Evolutionary conservation across 225 moss, liverwort and hornwort genomes (phyloP).

Genomic region (Neckera pumila): DNA sequence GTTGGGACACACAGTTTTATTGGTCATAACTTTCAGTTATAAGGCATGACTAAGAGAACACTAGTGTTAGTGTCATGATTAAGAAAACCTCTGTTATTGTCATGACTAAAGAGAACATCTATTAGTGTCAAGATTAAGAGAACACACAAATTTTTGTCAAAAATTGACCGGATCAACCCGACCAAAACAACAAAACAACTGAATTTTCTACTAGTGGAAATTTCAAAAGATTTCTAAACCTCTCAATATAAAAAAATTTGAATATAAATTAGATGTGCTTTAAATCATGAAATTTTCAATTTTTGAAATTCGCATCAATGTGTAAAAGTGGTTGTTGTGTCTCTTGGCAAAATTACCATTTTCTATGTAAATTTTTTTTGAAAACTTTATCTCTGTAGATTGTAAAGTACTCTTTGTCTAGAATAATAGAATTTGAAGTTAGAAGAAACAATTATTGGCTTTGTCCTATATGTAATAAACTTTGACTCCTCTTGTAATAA

Average conservation of each 20-base stretch:
- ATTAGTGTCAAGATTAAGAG: no score
- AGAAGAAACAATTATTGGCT: not conserved
- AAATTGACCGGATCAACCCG: no score
- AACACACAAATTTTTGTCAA: no score
- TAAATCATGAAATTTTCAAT: not conserved
- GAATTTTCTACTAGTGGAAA: no score
- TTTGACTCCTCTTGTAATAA: not conserved
- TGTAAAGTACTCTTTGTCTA: no score
- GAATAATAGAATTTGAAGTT: not conserved
- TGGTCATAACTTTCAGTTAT: not conserved
- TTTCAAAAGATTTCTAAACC: not conserved
- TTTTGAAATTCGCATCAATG: not conserved
- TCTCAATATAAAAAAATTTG: no score
- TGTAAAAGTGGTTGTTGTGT: not conserved
- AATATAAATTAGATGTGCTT: not conserved
- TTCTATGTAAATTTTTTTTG: not conserved
- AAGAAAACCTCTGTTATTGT: no score
- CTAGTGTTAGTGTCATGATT: no score
- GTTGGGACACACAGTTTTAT: not conserved
- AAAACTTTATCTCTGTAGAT: not conserved
- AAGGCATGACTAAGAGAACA: no score
- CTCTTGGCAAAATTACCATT: not conserved
- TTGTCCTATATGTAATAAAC: not conserved
- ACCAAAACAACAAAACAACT: no score
- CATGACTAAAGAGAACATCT: no score